Percentiles rank a stretch among this genome's conserved stretches.
phyloP scores from a whole-genome alignment of 2,329 filamentous ascomycete genomes.

The Colletotrichum somersetense region DNA sequence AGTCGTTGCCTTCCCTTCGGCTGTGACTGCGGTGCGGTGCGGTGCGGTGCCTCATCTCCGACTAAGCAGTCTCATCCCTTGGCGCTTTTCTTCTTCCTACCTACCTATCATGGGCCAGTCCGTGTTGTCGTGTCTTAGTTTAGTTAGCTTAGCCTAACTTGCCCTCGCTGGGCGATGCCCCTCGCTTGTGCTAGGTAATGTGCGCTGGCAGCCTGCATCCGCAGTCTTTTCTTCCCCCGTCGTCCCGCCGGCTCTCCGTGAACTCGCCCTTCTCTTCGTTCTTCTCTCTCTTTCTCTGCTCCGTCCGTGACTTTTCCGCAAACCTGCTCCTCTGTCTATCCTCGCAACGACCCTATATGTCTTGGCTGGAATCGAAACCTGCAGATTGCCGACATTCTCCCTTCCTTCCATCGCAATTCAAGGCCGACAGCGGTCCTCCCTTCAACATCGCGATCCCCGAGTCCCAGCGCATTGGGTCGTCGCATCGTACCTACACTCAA shows the following conservation, averaged over 20 bases:
- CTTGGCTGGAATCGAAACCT: background rate
- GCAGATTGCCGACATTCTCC: background rate
- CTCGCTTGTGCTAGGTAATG: constrained; percentile 6
- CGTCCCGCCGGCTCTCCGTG: background rate
- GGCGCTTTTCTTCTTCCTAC: constrained; percentile 4
- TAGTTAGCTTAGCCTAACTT: background rate
- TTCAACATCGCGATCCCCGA: background rate
- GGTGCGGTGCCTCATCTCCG: background rate
- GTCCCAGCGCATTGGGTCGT: constrained; percentile 14
- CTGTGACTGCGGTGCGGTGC: background rate
- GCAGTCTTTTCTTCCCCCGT: background rate
- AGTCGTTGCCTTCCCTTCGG: background rate
- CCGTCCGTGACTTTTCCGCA: background rate
- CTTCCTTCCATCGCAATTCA: background rate
- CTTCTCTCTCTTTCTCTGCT: background rate
- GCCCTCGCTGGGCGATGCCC: background rate
- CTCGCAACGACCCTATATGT: background rate
- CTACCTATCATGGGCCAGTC: background rate
- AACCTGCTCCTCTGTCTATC: constrained; percentile 2
- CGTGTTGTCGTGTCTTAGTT: background rate
- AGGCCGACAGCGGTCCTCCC: background rate
- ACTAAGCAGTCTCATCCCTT: background rate
- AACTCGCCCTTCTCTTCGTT: background rate
- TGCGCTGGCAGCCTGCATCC: background rate
- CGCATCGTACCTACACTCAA: constrained; percentile 1